Evolutionary conservation across 177 flowering plant species (phyloP), one percentile per base, ranked within the genome.

Genomic region (Telopea speciosissima): DNA sequence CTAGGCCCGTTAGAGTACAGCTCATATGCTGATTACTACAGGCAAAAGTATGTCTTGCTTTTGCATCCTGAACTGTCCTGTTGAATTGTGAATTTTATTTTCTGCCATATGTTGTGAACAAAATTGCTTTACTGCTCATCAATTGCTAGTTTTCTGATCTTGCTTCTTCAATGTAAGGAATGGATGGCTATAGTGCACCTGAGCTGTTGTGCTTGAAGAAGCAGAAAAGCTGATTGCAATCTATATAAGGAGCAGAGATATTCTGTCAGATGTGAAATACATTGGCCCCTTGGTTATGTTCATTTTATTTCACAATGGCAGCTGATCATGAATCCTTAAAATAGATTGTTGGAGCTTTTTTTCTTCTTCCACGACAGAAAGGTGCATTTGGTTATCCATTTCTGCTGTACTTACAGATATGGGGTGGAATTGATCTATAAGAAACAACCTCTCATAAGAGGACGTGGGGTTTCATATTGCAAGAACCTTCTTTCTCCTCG

Each of bases 401-500:
- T 72, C 82, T 77, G 69, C 72, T 67, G 33, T 75, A 10, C 68
- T 31, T 52, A 63, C 79, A 96, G 99, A 81, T 96, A 96, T 81
- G 99, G 99, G 65, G 97, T 93, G 70, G 89, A 96, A 23, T 76
- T 93, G 80, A 71, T 83, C 0, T 86, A 79, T 78, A 91, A 90
- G 81, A 83, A 86, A 70, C 97, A 96, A 75, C 97, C 97, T 76
- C 80, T 96, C 31, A 81, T 93, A 64, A 85, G 92, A 83, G 93
- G 90, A 26, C 97, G 98, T 56, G 99, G 99, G 77, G 99, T 96
- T 74, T 96, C 99, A 70, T 87, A 90, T 76, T 96, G 98, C 91
- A 96, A 96, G 83, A 91, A 96, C 82, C 95, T 96, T 68, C 82
- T 96, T 64, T 93, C 98, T 44, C 99, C 99, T n/a, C 85, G 99